Evolutionary conservation across 257 asterid genomes (phyloP), one percentile per base, ranked within the genome.

Genomic region (Hygrophila difformis): DNA sequence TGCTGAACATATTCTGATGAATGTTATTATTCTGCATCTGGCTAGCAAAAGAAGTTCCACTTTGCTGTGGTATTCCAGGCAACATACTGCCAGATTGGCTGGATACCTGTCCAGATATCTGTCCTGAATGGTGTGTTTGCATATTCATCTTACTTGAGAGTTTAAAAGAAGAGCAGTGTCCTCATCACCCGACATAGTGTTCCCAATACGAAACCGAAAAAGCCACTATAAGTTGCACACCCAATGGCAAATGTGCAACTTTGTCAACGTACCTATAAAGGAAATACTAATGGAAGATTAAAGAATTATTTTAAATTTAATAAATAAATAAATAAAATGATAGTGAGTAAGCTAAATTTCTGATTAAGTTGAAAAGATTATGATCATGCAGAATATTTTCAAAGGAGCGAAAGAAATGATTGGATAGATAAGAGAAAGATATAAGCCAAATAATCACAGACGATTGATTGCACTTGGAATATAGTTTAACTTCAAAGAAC

Each of bases 11-110:
- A 65, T 43, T 66, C 12, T 69, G 82, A 45, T 63, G 88, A 48
- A 53, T 44, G 53, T 45, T 63, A 47, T 79, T 75, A 72, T 72
- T 80, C 71, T 87, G 94, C 79, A 78, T 80, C 67, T 76, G 93
- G 22, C 48, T 57, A 54, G 76, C 58, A 51, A 71, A 44, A 63
- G 78, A 55, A 63, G 63, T 81, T 53, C 81, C 93, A 70, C 57
- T 81, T 64, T 73, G 95, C 62, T 73, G 93, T 28, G 68, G 61
- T 23, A 66, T 40, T 33, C 70, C 81, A 47, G 82, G 70, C 64
- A 78, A 68, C 55, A 75, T 42, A 42, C 55, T 17, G 42, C 75
- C 78, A 64, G 76, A 66, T 60, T 73, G 89, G 53, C 64, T 82
- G 49, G 79, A 63, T 43, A 70, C 74, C 67, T 82, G 86, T 34